A percentile compares a stretch with the other conserved stretches of the same genome.
These are phyloP conservation scores for Cyclotella cryptica DNA, from an alignment of 108 stramenopile species.

Conservation along the genomic window DNA sequence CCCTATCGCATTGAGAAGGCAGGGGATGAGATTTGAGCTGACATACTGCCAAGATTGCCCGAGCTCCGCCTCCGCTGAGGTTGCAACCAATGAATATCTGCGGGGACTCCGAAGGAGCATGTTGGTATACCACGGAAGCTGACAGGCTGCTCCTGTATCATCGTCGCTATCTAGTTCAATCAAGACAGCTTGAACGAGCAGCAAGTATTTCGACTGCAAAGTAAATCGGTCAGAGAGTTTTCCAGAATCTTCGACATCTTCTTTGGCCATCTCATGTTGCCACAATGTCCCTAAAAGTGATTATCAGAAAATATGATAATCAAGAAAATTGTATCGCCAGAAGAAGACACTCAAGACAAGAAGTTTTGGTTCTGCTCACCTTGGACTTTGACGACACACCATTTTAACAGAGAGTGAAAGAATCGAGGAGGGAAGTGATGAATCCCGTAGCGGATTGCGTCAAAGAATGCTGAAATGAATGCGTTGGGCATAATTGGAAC, in stretches of 20 bases:
- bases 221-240: slow-evolving; percentile 78
- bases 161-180: slow-evolving; percentile 77
- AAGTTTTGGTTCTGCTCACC: background rate
- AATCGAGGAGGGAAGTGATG: slow-evolving; percentile 68
- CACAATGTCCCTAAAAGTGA: slow-evolving; percentile 59
- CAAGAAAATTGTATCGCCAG: background rate
- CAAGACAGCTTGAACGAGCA: slow-evolving; percentile 75
- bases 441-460: slow-evolving; percentile 74
- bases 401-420: slow-evolving; percentile 66
- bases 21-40: slow-evolving; percentile 62
- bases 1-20: slow-evolving; percentile 73
- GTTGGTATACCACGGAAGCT: slow-evolving; percentile 46
- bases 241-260: slow-evolving; percentile 28
- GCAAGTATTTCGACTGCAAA: slow-evolving; percentile 85
- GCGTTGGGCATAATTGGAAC: slow-evolving; percentile 76
- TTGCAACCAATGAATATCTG: slow-evolving; percentile 2
- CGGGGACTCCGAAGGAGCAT: slow-evolving; percentile 13
- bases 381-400: slow-evolving; percentile 70
- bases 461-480: slow-evolving; percentile 74
- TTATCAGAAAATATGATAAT: background rate
- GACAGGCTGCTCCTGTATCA: slow-evolving; percentile 33
- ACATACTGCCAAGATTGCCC: slow-evolving; percentile 75
- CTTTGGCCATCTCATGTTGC: slow-evolving; percentile 59
- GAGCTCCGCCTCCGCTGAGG: slow-evolving; percentile 28
- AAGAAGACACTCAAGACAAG: too few relatives aligned